Conservation (phyloP, 2,329 filamentous ascomycete species). For the Fusarium protoensiforme region DNA sequence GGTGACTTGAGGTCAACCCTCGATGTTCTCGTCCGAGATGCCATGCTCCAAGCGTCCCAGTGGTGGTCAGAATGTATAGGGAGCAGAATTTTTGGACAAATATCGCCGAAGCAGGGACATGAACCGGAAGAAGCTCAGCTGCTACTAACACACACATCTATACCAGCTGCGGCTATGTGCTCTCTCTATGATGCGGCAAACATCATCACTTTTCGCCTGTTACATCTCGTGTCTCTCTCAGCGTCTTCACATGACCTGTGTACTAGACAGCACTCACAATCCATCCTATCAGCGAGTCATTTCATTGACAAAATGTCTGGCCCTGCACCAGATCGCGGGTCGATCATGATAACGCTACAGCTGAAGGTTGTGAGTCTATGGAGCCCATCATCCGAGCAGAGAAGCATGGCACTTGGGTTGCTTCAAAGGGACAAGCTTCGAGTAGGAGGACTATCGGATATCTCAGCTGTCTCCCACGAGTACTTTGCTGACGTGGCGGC, state of each 20-base stretch:
- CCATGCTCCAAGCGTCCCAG: neutral
- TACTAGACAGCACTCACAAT: slow-evolving; percentile 1
- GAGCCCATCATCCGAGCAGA: slow-evolving; percentile 25
- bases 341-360: slow-evolving; percentile 15
- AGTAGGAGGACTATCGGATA: slow-evolving; percentile 25
- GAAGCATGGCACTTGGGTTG: slow-evolving; percentile 3
- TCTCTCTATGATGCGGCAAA: slow-evolving; percentile 11
- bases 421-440: slow-evolving; percentile 17
- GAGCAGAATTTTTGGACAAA: neutral
- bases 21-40: neutral
- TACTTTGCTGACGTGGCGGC: slow-evolving; percentile 35
- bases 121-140: neutral
- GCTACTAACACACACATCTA: neutral
- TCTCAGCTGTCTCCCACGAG: slow-evolving; percentile 16
- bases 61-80: slow-evolving; percentile 3
- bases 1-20: neutral
- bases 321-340: slow-evolving; percentile 14
- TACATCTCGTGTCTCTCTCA: neutral
- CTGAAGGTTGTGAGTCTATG: slow-evolving; percentile 20
- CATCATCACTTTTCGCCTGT: neutral
- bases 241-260: neutral
- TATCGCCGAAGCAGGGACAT: neutral
- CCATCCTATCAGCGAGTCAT: slow-evolving; percentile 9
- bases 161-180: neutral
- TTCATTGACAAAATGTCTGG: slow-evolving; percentile 8